These are phyloP conservation scores for Penicillium capsulatum DNA, from an alignment of 2,329 filamentous ascomycete species.

Conservation along the genomic window DNA sequence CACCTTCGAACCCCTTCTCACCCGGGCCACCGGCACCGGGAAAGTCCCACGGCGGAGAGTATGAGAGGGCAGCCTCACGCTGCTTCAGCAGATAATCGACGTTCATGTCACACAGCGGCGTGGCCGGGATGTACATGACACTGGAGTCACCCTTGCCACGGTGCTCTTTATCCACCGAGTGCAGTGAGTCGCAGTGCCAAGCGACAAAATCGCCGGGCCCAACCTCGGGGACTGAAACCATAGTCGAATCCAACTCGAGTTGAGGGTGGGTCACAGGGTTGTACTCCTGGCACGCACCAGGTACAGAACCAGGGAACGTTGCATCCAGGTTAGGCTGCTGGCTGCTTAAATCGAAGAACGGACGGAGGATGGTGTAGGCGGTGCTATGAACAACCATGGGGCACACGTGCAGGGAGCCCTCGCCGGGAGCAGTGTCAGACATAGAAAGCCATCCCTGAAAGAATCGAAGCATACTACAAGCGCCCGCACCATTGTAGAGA, in stretches of 20 bases:
- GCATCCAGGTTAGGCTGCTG: constrained; percentile 40
- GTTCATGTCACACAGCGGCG: constrained; percentile 72
- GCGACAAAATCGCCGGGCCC: constrained; percentile 70
- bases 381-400: constrained; percentile 71
- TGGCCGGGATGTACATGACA: constrained; percentile 85
- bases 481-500: constrained; percentile 74
- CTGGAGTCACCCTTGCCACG: constrained; percentile 68
- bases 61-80: constrained; percentile 64
- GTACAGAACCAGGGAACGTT: constrained; percentile 64
- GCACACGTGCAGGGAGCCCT: constrained; percentile 79
- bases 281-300: constrained; percentile 66
- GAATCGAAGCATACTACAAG: constrained; percentile 80
- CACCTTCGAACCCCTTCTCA: constrained; percentile 39
- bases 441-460: constrained; percentile 85
- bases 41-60: constrained; percentile 66
- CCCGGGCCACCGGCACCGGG: constrained; percentile 52
- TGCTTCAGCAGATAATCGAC: constrained; percentile 67
- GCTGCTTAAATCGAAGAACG: constrained; percentile 66
- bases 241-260: constrained; percentile 60
- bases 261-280: constrained; percentile 63
- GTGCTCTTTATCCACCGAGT: constrained; percentile 79
- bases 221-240: constrained; percentile 68
- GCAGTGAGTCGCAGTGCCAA: constrained; percentile 77
- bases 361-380: constrained; percentile 74
- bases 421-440: constrained; percentile 64